Conservation (phyloP, 2,329 filamentous ascomycete species). For the Diaporthe helianthi region DNA sequence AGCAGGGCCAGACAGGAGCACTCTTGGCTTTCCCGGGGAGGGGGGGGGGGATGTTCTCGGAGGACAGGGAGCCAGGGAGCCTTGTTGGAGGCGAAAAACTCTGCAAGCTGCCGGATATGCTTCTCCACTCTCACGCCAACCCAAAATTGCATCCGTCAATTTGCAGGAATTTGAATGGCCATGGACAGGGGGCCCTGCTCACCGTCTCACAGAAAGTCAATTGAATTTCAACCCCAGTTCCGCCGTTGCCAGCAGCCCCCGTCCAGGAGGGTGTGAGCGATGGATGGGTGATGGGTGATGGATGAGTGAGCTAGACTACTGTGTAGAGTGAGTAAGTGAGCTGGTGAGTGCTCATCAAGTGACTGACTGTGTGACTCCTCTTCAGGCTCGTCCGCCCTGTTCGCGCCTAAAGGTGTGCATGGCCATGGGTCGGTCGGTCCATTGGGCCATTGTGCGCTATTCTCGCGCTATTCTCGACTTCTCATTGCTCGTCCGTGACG, state of each 20-base stretch:
- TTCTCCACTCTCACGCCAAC: conserved; percentile 20
- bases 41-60: conserved; percentile 25
- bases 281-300: too few species aligned
- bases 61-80: conserved; percentile 19
- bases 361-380: conserved; percentile 6
- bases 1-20: not conserved
- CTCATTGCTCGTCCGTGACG: not conserved
- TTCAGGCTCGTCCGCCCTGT: too few species aligned
- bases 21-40: too few species aligned
- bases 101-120: conserved; percentile 30
- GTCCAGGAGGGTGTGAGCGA: conserved; percentile 20
- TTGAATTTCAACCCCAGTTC: not conserved
- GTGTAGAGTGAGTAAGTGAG: too few species aligned
- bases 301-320: too few species aligned
- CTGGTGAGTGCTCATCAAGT: too few species aligned
- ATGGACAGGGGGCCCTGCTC: conserved; percentile 4
- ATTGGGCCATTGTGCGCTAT: too few species aligned
- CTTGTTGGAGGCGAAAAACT: conserved; percentile 27
- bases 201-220: conserved; percentile 28
- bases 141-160: conserved; percentile 26
- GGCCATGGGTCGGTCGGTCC: not conserved
- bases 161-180: conserved; percentile 31
- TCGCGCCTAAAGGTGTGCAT: too few species aligned
- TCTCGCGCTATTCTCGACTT: not conserved
- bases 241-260: not conserved